Percentiles rank a stretch among this genome's conserved stretches.
Evolutionary conservation across 441 rosid species (phyloP).

Genomic region (Erysimum pusillum): DNA sequence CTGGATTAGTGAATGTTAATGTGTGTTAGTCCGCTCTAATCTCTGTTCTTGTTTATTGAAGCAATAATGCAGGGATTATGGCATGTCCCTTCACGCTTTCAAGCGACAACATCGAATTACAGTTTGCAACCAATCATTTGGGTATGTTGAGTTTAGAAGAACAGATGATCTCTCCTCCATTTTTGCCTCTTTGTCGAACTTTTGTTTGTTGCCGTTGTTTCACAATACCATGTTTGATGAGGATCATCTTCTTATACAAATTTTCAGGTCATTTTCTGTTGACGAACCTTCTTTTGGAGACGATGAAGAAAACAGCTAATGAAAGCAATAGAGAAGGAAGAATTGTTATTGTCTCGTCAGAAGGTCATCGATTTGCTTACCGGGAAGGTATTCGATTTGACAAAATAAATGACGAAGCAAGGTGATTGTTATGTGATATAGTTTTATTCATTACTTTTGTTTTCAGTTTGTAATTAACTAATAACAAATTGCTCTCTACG

Average conservation of each 20-base stretch:
- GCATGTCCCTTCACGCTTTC: constrained; percentile 67
- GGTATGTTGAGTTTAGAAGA: constrained; percentile 47
- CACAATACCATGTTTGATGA: background rate
- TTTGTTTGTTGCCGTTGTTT: background rate
- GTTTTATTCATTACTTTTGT: constrained; percentile 9
- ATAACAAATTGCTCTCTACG: background rate
- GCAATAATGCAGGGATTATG: constrained; percentile 81
- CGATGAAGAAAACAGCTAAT: constrained; percentile 61
- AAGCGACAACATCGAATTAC: constrained; percentile 66
- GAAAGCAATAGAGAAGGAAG: constrained; percentile 66
- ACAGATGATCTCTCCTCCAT: background rate
- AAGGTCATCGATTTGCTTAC: constrained; percentile 55
- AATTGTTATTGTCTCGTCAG: constrained; percentile 67
- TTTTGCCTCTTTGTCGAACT: background rate
- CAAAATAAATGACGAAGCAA: constrained; percentile 60
- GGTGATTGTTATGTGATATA: constrained; percentile 48
- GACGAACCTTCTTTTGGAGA: constrained; percentile 64
- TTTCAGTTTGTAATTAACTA: background rate
- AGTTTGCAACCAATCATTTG: constrained; percentile 75
- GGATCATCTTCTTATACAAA: background rate
- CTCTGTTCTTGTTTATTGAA: constrained; percentile 39
- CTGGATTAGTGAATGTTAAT: constrained; percentile 20
- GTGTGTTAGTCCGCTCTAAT: constrained; percentile 13
- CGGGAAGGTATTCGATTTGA: constrained; percentile 61
- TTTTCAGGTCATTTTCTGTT: constrained; percentile 68